A percentile compares a stretch with the other conserved stretches of the same genome.
phyloP scores from a whole-genome alignment of 225 moss, liverwort and hornwort genomes.

The Pleurozium schreberi region DNA sequence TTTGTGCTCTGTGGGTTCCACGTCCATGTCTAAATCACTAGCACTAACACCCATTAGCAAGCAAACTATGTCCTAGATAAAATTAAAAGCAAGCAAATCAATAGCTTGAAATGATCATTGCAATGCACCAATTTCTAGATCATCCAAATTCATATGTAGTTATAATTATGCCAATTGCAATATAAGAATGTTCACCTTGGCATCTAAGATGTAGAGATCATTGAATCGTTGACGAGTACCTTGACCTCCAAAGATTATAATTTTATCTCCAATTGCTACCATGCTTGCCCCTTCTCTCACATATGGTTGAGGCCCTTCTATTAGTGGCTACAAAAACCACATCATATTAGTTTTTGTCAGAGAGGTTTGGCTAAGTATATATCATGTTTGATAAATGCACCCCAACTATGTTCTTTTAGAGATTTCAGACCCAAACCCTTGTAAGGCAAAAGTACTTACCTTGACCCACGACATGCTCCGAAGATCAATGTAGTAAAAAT shows the following conservation, averaged over 20 bases:
- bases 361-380: not conserved
- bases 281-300: constrained; percentile 64
- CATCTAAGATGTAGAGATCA: constrained; percentile 44
- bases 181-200: not conserved
- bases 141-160: not conserved
- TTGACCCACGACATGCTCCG: constrained; percentile 76
- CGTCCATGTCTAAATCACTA: constrained; percentile 38
- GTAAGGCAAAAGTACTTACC: not conserved
- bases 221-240: constrained; percentile 55
- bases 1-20: constrained; percentile 52
- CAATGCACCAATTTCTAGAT: not conserved
- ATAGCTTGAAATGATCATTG: not conserved
- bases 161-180: not conserved
- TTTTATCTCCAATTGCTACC: constrained; percentile 40
- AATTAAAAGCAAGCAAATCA: not conserved
- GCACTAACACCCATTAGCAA: not conserved
- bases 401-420: not conserved
- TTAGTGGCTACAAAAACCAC: constrained; percentile 8
- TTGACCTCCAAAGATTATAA: constrained; percentile 65
- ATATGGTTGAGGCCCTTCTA: constrained; percentile 48
- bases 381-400: not conserved
- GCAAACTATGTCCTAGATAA: not conserved
- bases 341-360: not conserved
- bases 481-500: constrained; percentile 59
- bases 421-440: not conserved